Evolutionary conservation across 1,139 yeast genomes (phyloP), one percentile per base, ranked within the genome.

Genomic region (Kodamaea arcana): DNA sequence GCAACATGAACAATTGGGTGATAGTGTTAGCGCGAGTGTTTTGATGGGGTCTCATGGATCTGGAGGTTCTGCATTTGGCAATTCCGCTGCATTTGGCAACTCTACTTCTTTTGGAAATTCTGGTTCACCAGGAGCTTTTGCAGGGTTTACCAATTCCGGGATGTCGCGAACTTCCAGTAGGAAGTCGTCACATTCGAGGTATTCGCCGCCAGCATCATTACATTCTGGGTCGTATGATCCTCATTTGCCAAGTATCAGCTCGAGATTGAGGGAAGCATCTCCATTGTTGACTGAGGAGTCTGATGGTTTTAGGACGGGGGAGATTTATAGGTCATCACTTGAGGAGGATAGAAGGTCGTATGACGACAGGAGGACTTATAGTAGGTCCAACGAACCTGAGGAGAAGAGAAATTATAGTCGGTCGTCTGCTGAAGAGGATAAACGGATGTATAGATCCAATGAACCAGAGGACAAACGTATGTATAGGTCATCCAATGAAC

Each of bases 1-100:
- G 31, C 73, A 69, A 36, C 73, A 69, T 42, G 73, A 69, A 40
- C 73, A 68, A 39, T 50, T 69, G 25, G 71, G 78, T 35, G 80
- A 77, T 30, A 78, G 75, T 36, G 69, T 78, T 4, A 72, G 65
- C 45, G 66, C 65, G 44, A 52, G 78, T 49, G 45, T 72, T 45
- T 48, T 65, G 39, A 40, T 69, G 51, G 41, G 14, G 6, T 2
- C 17, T 26, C 4, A 38, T 36, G 8, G 22, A 32, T n/a, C 13
- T 24, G 27, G 27, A 7, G 27, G 27, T n/a, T 24, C 15, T n/a
- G n/a, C 8, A 6, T 11, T n/a, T 24, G 7, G 11, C 10, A 36
- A 32, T 3, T 28, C 31, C 23, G 36, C 31, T 13, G 27, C 33
- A 12, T 15, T 11, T 12, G 30, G 30, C 13, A 15, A 15, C 12